These are phyloP conservation scores for Arabidopsis lyrata DNA, from an alignment of 441 rosid species.

Conservation along the genomic window DNA sequence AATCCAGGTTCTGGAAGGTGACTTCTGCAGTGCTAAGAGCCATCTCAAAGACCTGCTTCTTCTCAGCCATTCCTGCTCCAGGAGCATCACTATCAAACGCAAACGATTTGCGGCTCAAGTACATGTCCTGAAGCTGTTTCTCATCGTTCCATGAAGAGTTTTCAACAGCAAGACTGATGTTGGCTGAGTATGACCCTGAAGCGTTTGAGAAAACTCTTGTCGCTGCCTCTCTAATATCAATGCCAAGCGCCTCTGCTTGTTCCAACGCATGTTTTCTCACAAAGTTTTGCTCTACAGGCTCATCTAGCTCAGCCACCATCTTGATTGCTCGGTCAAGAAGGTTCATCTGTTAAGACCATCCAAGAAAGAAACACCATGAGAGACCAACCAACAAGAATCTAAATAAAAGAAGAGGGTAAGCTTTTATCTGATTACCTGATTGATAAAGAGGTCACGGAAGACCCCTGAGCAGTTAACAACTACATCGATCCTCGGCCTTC, in stretches of 20 bases:
- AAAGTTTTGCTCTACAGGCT: conserved; percentile 83
- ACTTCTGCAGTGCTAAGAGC: conserved; percentile 96
- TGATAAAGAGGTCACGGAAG: conserved; percentile 96
- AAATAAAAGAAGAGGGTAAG: background rate
- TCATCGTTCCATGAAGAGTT: conserved; percentile 99
- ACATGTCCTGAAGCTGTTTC: conserved; percentile 99
- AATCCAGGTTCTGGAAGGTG: conserved; percentile 97
- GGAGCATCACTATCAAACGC: conserved; percentile 96
- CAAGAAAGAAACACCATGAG: conserved; percentile 30
- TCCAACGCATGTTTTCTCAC: conserved; percentile 93
- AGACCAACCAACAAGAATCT: conserved; percentile 16
- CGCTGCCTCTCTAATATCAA: conserved; percentile 90
- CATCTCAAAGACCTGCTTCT: conserved; percentile 91
- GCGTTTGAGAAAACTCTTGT: conserved; percentile 92
- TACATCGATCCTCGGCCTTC: conserved; percentile 98
- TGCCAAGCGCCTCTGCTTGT: conserved; percentile 86
- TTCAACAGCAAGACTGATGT: conserved; percentile 92
- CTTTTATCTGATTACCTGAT: conserved; percentile 65
- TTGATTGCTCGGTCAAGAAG: conserved; percentile 96
- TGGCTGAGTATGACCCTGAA: conserved; percentile 92
- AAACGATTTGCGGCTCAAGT: conserved; percentile 93
- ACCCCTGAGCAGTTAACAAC: conserved; percentile 99
- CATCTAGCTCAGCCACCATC: conserved; percentile 98
- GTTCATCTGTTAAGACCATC: conserved; percentile 70
- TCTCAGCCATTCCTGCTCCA: conserved; percentile 96